Base-by-base conservation (phyloP, 1,284 basidiomycete genomes). In the Polyporus tsugae region DNA sequence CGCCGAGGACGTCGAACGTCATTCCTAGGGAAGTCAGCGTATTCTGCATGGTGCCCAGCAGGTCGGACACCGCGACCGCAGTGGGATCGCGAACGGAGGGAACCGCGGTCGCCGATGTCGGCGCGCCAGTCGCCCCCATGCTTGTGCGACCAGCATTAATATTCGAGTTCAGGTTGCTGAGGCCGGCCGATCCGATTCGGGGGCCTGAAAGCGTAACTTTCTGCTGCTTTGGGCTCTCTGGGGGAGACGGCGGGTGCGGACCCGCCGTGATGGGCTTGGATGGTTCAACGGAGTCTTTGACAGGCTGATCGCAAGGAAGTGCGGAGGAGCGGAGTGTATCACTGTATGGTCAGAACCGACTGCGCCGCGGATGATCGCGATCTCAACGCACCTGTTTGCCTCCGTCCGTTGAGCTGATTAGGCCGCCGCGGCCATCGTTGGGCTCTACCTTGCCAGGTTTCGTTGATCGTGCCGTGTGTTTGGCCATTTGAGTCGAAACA, bases 1-100 rank as follows among this genome's bases (percentile, higher is more conserved):
- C 77, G 0, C 82, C 84, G 7, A 89, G 76, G 4, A 77, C 76
- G 49, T 84, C 82, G 72, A 87, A 84, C 0, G 85, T 84, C 7
- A 75, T 71, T 1, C 81, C 79, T 55, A 87, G 77, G 0, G 78
- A 75, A 1, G 70, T 70, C 2, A 86, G 70, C 4, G 84, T 82
- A 13, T 75, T 75, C 66, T 84, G 84, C 81, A 87, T 83, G 0
- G 82, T 80, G 9, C 76, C 75, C 19, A 86, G 78, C 4, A 87
- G 71, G 19, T 83, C 82, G 9, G 81, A 79, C 19, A 86, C 78
- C 3, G 81, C 82, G 3, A 79, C 57, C 1, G 84, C 73, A 66
- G 86, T 60, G 29, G 63, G 63, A 49, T 64, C 57, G 5, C 63
- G 39, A 13, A 52, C 25, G 22, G 46, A 52, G 10, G 46, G 46